A percentile compares a stretch with the other conserved stretches of the same genome.
Evolutionary conservation across 23 red algal genomes (phyloP).

Genomic region (Agarophyton chilense): DNA sequence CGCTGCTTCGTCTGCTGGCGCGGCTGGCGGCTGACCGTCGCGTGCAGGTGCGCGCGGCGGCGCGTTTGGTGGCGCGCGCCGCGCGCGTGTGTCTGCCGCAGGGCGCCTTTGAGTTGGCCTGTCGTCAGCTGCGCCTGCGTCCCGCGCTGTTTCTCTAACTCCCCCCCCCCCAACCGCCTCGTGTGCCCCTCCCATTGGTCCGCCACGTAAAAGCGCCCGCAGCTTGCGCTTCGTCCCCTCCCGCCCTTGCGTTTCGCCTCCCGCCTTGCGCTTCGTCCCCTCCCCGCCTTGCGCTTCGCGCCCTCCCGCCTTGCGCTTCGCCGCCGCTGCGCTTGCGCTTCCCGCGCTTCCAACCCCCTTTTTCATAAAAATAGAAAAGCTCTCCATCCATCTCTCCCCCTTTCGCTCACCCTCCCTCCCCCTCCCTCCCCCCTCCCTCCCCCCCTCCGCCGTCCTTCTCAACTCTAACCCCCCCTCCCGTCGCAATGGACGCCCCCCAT

Average conservation of each 20-base stretch:
- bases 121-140: slow-evolving; percentile 12
- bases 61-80: not conserved
- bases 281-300: not conserved
- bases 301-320: not conserved
- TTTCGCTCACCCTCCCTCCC: not conserved
- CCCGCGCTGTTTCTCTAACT: not conserved
- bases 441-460: not conserved
- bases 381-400: not conserved
- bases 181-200: not conserved
- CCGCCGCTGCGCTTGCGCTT: no score
- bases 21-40: slow-evolving; percentile 16
- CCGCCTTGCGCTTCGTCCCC: not conserved
- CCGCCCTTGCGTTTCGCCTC: not conserved
- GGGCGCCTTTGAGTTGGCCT: slow-evolving; percentile 40
- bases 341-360: not conserved
- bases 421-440: not conserved
- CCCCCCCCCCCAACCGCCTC: not conserved
- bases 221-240: not conserved
- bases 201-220: no score
- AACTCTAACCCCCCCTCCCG: no score
- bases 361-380: not conserved
- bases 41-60: slow-evolving; percentile 6
- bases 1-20: not conserved
- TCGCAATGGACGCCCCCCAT: no score
- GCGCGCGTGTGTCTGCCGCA: slow-evolving; percentile 21